A percentile compares a stretch with the other conserved stretches of the same genome.
phyloP scores from a whole-genome alignment of 805 yeast genomes.

The Cyberlindnera petersonii region DNA sequence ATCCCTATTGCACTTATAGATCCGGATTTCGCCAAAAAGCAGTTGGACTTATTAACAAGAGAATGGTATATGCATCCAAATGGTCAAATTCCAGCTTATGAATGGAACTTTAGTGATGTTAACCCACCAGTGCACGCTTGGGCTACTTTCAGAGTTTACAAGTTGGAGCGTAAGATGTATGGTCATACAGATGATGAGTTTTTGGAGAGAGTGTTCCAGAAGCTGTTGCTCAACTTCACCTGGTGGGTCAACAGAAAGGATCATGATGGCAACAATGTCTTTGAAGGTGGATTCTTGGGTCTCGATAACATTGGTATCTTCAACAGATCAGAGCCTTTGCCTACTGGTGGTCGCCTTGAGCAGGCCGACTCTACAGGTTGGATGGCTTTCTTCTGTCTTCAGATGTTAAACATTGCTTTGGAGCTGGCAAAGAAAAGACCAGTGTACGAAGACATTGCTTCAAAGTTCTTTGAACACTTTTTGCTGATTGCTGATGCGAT shows the following conservation, averaged over 20 bases:
- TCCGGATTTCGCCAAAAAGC: conserved; percentile 87
- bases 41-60: conserved; percentile 77
- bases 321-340: conserved; percentile 88
- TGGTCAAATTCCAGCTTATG: conserved; percentile 96
- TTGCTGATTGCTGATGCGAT: conserved; percentile 89
- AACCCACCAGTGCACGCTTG: conserved; percentile 98
- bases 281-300: conserved; percentile 93
- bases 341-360: conserved; percentile 85
- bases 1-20: conserved; percentile 91
- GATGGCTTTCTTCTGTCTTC: conserved; percentile 92
- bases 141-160: conserved; percentile 85
- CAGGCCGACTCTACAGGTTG: conserved; percentile 97
- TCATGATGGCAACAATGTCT: conserved; percentile 78
- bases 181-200: conserved; percentile 79
- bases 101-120: conserved; percentile 94
- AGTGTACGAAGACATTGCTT: conserved; percentile 89
- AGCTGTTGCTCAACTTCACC: conserved; percentile 80
- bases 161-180: conserved; percentile 80
- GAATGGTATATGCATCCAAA: conserved; percentile 99
- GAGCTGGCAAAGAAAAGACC: conserved; percentile 83
- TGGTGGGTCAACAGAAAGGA: conserved; percentile 98
- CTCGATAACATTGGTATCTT: conserved; percentile 90
- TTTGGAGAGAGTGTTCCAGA: conserved; percentile 90
- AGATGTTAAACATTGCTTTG: conserved; percentile 88
- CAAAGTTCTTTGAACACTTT: conserved; percentile 92